phyloP scores from a whole-genome alignment of 176 grass and related monocot genomes.

The Avena eriantha region DNA sequence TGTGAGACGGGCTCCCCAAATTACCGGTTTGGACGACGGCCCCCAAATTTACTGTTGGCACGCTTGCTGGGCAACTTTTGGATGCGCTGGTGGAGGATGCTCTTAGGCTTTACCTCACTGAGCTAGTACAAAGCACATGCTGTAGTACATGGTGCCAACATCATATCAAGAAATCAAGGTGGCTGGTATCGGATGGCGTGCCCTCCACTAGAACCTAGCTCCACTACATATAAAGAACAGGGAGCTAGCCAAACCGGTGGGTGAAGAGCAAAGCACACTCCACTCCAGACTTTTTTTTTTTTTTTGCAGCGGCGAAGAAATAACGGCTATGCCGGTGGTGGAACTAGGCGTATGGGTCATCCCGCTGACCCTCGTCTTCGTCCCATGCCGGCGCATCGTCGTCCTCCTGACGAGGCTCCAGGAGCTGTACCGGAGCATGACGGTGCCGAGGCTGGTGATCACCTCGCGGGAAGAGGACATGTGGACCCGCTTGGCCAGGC shows the following conservation, averaged over 20 bases:
- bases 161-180: constrained; percentile 17
- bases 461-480: constrained; percentile 46
- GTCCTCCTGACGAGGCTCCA: constrained; percentile 66
- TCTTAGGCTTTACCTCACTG: background rate
- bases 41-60: too few relatives aligned
- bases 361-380: constrained; percentile 77
- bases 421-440: constrained; percentile 52
- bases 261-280: constrained; percentile 29
- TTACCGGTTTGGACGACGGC: too few relatives aligned
- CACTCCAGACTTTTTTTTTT: background rate
- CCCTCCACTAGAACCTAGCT: background rate
- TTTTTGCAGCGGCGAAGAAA: background rate
- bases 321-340: constrained; percentile 57
- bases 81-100: too few relatives aligned
- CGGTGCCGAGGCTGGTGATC: constrained; percentile 28
- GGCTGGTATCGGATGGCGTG: constrained; percentile 5
- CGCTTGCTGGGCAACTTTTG: too few relatives aligned
- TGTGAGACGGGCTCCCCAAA: too few relatives aligned
- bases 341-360: constrained; percentile 77
- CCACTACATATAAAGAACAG: constrained; percentile 11
- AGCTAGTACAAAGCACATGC: constrained; percentile 24
- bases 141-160: background rate
- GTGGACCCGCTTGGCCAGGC: constrained; percentile 57
- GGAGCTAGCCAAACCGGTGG: background rate
- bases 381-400: constrained; percentile 66